Evolutionary conservation across 106 monocot species (phyloP), one percentile per base, ranked within the genome.

Genomic region (Phalaenopsis aphrodite): DNA sequence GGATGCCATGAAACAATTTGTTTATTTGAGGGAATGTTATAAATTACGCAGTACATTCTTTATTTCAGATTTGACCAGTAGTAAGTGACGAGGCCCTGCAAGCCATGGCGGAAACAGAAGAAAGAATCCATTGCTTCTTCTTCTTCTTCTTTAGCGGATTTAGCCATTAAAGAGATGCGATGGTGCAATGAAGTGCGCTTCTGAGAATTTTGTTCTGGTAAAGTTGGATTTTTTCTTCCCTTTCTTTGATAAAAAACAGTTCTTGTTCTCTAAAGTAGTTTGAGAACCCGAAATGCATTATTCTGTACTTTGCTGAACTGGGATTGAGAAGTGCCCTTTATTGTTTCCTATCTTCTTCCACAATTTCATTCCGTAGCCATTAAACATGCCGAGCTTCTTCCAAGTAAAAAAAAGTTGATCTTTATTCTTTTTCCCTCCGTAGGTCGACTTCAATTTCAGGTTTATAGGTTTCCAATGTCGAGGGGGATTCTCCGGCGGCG

Each of bases 401-500:
- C 15, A 61, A 61, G 58, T n/a, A n/a, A 24, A 66, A 39, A 38
- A 69, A 69, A 69, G 12, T 37, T 69, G 11, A 12, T 11, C 12
- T 69, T 10, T 30, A 15, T 69, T 52, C 11, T 10, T 69, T 14
- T 69, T 39, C 69, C 39, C 30, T 38, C 38, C 38, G 69, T 61
- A 61, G 61, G 38, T 37, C 38, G 37, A 39, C 14, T 69, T 69
- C 38, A 14, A 30, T 37, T 69, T 12, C 2, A 38, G 37, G 12
- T 69, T 61, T 61, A 19, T 61, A 61, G 61, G 61, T 61, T 61
- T 21, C n/a, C 61, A 61, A 61, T 61, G 61, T 61, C 61, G 18
- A 61, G 61, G 61, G 8, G 91, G 93, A 8, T 76, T 82, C 46
- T 85, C 89, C 12, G 84, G 79, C 9, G 80, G 88, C 61, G 75